Base-by-base conservation (phyloP, 2,329 filamentous ascomycete species). In the Myotisia sp. region DNA sequence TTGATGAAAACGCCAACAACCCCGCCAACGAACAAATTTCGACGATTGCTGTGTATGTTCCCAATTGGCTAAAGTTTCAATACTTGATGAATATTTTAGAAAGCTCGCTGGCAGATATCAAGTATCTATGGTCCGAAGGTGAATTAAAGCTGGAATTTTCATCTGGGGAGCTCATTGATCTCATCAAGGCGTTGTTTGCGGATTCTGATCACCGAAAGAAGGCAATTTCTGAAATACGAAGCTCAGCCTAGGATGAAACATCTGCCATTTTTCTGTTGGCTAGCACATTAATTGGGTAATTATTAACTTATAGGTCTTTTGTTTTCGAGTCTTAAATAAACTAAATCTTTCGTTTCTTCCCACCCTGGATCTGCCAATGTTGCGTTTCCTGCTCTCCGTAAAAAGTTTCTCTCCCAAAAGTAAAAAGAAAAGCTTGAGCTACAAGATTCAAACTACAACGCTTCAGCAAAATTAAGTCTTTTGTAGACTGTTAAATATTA, bases 21-120 rank as follows among this genome's bases (percentile, higher is more conserved):
- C 24, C 41, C 2, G 47, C 26, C 6, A 29, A 38, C 17, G 23
- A 54, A 8, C 45, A 36, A 26, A 52, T 66, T 18, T 58, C 60
- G n/a, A 68, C 73, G 58, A 71, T 69, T 3, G 68, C 70, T 16
- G 60, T 76, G 6, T 77, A 77, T 42, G 70, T 71, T 29, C 64
- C 67, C 3, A 70, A 68, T 42, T 78, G 74, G 74, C 59, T 77
- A 41, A 72, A 71, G 39, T 76, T 77, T 47, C 71, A 75, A 48
- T 77, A 76, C 44, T 49, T 78, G 34, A 58, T 65, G 26, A 74
- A 76, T 43, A 74, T 78, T 28, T 49, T 78, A 34, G 74, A 76
- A 35, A 68, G 68, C 36, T 71, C 65, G 31, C 54, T 78, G 10
- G 73, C 70, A 13, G 74, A 78, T 46, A 77, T 78, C 54, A 74